Base-by-base conservation (phyloP, 352 stramenopile species). In the Pythium folliculosum region DNA sequence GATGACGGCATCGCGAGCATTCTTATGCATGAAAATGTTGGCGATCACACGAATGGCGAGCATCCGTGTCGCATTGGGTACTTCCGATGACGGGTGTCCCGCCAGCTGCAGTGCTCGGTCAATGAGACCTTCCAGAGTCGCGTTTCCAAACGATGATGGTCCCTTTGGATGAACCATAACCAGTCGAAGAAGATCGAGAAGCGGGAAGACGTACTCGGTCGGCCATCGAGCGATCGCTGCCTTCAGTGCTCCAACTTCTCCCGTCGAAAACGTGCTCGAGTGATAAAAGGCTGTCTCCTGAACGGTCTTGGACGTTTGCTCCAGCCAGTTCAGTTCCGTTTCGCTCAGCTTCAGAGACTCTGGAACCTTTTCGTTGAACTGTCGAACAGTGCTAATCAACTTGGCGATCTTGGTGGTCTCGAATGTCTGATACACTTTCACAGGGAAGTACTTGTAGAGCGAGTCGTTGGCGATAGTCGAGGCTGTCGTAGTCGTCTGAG, bases 331-430 rank as follows among this genome's bases (percentile, higher is more conserved):
- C 23, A 94, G 48, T 27, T 97, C 82, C 1, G 67, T 67, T 9
- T 84, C 77, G 16, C 52, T 66, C 1, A 94, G 67, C 47, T 78
- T 55, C 22, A 80, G 47, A 4, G 50, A 49, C 83, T 80, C 60
- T 58, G 90, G 68, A 32, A 90, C 37, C 78, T 90, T 81, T 17
- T 84, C 79, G 50, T 97, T 98, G 65, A 96, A 97, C 74, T 98
- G 91, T 7, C 79, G 70, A 49, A 98, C 78, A 51, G 96, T 98
- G 21, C 75, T 79, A 61, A 97, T 84, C 43, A 99, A 80, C 73
- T 98, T 99, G 21, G 82, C 75, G 37, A 98, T 88, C 61, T 97
- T 97, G 14, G 80, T 91, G 12, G 92, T 84, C 67, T 98, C 95
- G 68, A 99, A 99, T 5, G 84, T 89, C 60, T 95, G 94, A 75